Base-by-base conservation (phyloP, 495 filamentous ascomycete genomes). In the Elasticomyces elasticus region DNA sequence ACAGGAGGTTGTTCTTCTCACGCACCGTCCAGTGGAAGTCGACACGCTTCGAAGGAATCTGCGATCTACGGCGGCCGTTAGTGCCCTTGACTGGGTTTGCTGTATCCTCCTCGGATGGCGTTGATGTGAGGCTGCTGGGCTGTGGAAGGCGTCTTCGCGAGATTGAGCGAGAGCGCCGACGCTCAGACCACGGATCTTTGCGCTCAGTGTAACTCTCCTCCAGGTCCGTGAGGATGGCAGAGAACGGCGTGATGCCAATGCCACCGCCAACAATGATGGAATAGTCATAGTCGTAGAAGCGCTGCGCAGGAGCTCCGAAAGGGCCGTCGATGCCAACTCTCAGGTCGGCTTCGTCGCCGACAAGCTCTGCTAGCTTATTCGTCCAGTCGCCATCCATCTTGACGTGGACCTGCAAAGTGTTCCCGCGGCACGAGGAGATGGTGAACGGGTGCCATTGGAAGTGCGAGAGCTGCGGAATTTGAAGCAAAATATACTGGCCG, bases 1-100 rank as follows among this genome's bases (percentile, higher is more conserved):
- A 72, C 41, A 67, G 67, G 5, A 72, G 64, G 49, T 63, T 55
- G 62, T 70, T 69, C 31, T 58, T 54, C 30, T 70, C 66, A 40
- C 65, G 60, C n/a, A 70, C 69, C 20, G 63, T 71, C 69, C 69
- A 72, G 61, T 71, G 67, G 57, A 72, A 70, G 46, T 72, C 69
- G 20, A 72, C 63, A 17, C 69, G 22, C 20, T 9, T 10, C 20
- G 10, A 9, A 9, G 41, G 41, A 44, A 12, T 44, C 41, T 9
- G 11, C 10, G 11, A 20, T 22, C 20, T 11, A 22, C 10, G 42
- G 41, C 2, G 1, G 13, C n/a, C n/a, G n/a, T n/a, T n/a, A n/a
- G n/a, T n/a, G n/a, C n/a, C n/a, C n/a, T n/a, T n/a, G n/a, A n/a
- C n/a, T n/a, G n/a, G n/a, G n/a, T n/a, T n/a, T n/a, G n/a, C n/a